Base-by-base conservation (phyloP, 352 stramenopile species). In the Pythium rishiriense region DNA sequence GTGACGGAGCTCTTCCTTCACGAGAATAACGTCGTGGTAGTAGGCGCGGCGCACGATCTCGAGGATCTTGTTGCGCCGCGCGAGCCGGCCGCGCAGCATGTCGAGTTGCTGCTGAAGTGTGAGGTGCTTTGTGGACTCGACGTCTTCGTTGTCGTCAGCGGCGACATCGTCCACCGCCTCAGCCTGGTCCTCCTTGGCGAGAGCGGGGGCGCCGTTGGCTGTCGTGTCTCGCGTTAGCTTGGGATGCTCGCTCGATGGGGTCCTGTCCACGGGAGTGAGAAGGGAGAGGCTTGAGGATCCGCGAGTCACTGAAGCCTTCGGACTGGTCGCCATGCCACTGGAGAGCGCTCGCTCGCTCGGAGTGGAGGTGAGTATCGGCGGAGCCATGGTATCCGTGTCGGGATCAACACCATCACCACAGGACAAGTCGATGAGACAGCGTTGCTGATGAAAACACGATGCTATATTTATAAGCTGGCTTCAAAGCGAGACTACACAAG, bases 21-120 rank as follows among this genome's bases (percentile, higher is more conserved):
- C 74, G n/a, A 90, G 58, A 58, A 94, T 81, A 25, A 94, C 76
- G 64, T 93, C 84, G 52, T 88, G 82, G 61, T 93, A 91, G 65
- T 94, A 94, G 2, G 84, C 83, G 14, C 77, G 75, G 1, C 85
- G 80, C 54, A 92, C 84, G 33, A 90, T 74, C 35, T 93, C 84
- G 22, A 93, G 72, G 58, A 93, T 68, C 49, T 85, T 78, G 60
- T 93, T 93, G 39, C 81, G 81, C 1, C 84, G 76, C 25, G 81
- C 75, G 22, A 91, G 74, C 45, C 85, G 87, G 11, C 84, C 79
- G 21, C 78, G 78, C 39, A 91, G 55, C 75, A 91, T 90, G 57
- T 88, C 79, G 26, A 93, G 52, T 46, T 90, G 75, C 33, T 79
- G 64, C 29, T 75, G 55, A 8, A 79, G 17, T 12, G 68, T 47